Percentiles rank a stretch among this genome's conserved stretches.
Evolutionary conservation across 345 rosid genomes (phyloP).

Genomic region (Trapa incisa): DNA sequence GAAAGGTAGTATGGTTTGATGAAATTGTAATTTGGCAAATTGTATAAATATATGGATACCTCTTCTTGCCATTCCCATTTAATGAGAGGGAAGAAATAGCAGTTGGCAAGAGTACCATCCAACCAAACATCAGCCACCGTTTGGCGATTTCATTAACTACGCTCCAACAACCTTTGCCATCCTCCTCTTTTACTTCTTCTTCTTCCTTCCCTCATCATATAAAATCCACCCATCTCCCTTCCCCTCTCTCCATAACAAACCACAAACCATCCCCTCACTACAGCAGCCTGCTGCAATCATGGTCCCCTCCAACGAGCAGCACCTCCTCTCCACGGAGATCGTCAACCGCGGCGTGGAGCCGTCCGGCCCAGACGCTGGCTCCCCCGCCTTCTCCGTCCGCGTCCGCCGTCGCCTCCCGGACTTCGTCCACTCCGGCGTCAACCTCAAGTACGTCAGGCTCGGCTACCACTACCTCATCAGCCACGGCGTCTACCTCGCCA

Average conservation of each 20-base stretch:
- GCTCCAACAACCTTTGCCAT: slow-evolving; percentile 25
- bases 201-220: no score
- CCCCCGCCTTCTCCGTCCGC: slow-evolving; percentile 73
- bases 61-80: no score
- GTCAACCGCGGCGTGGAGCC: slow-evolving; percentile 86
- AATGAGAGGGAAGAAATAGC: no score
- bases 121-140: slow-evolving; percentile 33
- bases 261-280: no score
- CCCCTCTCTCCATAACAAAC: no score
- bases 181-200: neutral
- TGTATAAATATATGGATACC: no score
- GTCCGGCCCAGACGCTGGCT: slow-evolving; percentile 83
- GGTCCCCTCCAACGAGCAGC: slow-evolving; percentile 44
- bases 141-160: slow-evolving; percentile 56
- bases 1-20: no score
- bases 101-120: slow-evolving; percentile 11
- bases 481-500: slow-evolving; percentile 85
- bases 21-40: no score
- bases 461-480: slow-evolving; percentile 93
- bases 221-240: no score
- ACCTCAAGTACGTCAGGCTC: slow-evolving; percentile 82
- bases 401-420: slow-evolving; percentile 88
- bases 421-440: slow-evolving; percentile 76
- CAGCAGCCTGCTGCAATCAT: neutral
- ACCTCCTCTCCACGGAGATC: slow-evolving; percentile 80